These are phyloP conservation scores for Colletotrichum sp. DNA, from an alignment of 2,329 filamentous ascomycete species.

Conservation along the genomic window DNA sequence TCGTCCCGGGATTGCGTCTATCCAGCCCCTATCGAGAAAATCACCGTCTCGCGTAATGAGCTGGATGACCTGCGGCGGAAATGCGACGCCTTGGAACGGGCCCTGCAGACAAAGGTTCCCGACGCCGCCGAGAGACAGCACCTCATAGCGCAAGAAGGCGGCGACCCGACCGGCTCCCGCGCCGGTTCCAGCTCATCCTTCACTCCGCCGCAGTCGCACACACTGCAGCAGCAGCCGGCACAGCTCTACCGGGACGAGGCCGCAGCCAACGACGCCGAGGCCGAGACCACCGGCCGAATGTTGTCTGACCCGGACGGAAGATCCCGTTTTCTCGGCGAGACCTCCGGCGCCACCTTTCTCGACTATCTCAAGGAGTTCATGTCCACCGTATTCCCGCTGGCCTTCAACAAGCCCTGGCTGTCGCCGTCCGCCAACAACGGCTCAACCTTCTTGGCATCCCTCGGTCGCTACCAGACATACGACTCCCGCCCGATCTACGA, in stretches of 20 bases:
- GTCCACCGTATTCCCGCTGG: conserved; percentile 39
- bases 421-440: conserved; percentile 24
- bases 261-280: conserved; percentile 13
- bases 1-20: conserved; percentile 52
- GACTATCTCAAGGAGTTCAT: conserved; percentile 55
- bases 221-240: background rate
- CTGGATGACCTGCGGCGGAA: conserved; percentile 44
- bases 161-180: conserved; percentile 20
- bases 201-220: conserved; percentile 22
- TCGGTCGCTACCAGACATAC: conserved; percentile 51
- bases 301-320: conserved; percentile 50
- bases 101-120: conserved; percentile 39
- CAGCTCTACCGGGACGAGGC: background rate
- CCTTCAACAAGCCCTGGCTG: conserved; percentile 24
- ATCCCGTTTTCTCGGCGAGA: conserved; percentile 52
- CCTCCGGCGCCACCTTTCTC: conserved; percentile 54
- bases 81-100: conserved; percentile 44
- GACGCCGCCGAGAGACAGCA: conserved; percentile 38
- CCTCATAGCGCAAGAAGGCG: conserved; percentile 31
- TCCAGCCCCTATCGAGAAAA: conserved; percentile 47
- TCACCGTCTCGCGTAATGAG: conserved; percentile 45
- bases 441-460: conserved; percentile 41
- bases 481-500: conserved; percentile 47
- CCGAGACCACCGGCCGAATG: conserved; percentile 37
- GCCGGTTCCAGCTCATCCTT: conserved; percentile 18